Base-by-base conservation (phyloP, 768 basidiomycete genomes). In the Lactifluus hygrophoroides region DNA sequence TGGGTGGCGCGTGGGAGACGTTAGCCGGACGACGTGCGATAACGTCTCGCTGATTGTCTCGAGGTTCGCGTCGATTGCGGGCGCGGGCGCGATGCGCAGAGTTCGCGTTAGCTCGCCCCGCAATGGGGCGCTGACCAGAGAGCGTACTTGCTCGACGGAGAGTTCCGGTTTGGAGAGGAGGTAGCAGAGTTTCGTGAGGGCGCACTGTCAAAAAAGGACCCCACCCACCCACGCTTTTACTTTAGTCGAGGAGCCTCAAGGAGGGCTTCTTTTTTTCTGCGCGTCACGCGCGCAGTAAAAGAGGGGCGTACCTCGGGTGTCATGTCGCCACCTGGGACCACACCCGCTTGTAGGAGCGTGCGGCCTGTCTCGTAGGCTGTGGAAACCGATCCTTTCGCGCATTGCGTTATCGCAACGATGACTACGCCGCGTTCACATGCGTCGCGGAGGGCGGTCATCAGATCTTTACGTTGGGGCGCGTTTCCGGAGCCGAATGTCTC, bases 401-500 rank as follows among this genome's bases (percentile, higher is more conserved):
- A 96, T 66, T 97, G 94, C 0, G 91, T 85, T 50, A 96, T 93
- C 11, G 93, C 90, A 38, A 97, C 91, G 48, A 97, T 81, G 52
- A 95, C 82, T 2, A 94, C 79, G 10, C 90, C 92, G 1, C 86
- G 80, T 56, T 86, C 81, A 62, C 88, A 90, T 2, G 94, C 92
- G 56, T 88, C 84, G 62, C 83, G 84, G 57, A 96, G 76, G 0
- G 83, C 85, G n/a, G 78, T 70, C 68, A 89, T 79, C 19, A 96
- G 72, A 63, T 93, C 92, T 48, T 77, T 58, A 13, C 89, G 80
- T 65, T 91, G 86, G 0, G 94, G 93, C 10, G 92, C 90, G 70
- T 97, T 97, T 0, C 94, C 94, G 1, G 92, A 85, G 7, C 94
- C 94, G 69, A 90, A 97, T 2, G 89, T 91, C 69, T 95, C 90